Evolutionary conservation across 2,329 filamentous ascomycete genomes (phyloP), one percentile per base, ranked within the genome.

Genomic region (Aureobasidium melanogenum): DNA sequence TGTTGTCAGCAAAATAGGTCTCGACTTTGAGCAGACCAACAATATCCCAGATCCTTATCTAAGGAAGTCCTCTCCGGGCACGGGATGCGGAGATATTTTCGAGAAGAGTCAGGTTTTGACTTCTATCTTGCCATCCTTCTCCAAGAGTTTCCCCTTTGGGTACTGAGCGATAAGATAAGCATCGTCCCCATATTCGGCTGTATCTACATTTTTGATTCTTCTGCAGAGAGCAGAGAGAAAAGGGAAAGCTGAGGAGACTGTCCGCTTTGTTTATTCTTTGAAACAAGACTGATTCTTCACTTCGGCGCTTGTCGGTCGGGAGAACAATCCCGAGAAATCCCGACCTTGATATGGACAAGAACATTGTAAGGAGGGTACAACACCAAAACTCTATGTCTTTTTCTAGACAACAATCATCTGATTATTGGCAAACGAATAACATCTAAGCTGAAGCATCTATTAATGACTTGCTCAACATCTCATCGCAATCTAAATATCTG

Each of bases 401-500:
- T 6, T 1, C 30, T 10, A 10, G 30, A 9, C 30, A 32, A 32
- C 3, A 32, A 32, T 1, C 30, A 32, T 9, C 9, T 30, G 28
- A 32, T 10, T 12, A 10, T 32, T 30, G 28, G n/a, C 28, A 32
- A 10, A 32, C 2, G 30, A 10, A 32, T 6, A 32, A 32, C 30
- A 32, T 6, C 9, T 6, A 8, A 6, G 38, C 5, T n/a, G 6
- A 41, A n/a, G 3, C n/a, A 2, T 15, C 3, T 5, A 39, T 17
- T 39, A 8, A 5, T 39, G 15, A 39, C 5, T 30, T 8, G 28
- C 28, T 30, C 28, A 2, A 30, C 17, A 15, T n/a, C 15, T 44
- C 17, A 74, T 64, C 66, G 66, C 47, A 82, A 66, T 1, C 72
- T 70, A 41, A 75, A 71, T 60, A 80, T 74, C 66, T 78, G 76